Evolutionary conservation across 108 stramenopile genomes (phyloP).

Genomic region (Cyclotella distinguenda): DNA sequence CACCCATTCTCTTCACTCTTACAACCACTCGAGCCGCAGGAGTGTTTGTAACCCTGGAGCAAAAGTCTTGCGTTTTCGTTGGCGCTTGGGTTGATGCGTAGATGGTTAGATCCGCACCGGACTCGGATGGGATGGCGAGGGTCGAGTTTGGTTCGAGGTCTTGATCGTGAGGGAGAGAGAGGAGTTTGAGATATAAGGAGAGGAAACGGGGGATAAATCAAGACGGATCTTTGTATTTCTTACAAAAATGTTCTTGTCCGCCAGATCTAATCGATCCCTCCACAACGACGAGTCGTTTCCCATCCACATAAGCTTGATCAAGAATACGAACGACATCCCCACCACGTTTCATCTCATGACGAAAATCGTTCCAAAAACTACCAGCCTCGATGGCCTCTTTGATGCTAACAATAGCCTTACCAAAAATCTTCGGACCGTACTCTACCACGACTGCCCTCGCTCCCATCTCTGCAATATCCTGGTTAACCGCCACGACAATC

Average conservation of each 20-base stretch:
- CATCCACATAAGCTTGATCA: constrained; percentile 37
- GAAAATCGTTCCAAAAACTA: constrained; percentile 72
- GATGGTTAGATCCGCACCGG: constrained; percentile 77
- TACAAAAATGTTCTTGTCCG: constrained; percentile 93
- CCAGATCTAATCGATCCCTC: constrained; percentile 77
- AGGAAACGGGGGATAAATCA: background rate
- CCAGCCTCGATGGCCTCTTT: constrained; percentile 83
- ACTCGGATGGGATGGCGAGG: constrained; percentile 88
- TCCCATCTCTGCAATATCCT: constrained; percentile 80
- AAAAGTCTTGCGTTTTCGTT: constrained; percentile 86
- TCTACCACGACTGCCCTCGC: constrained; percentile 71
- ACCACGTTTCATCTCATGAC: constrained; percentile 73
- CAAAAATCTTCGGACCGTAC: constrained; percentile 58
- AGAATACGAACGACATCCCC: constrained; percentile 63
- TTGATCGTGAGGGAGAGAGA: background rate
- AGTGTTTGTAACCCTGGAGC: constrained; percentile 79
- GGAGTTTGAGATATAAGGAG: background rate
- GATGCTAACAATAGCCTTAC: constrained; percentile 71
- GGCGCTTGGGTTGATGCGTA: constrained; percentile 91
- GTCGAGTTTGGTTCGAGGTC: constrained; percentile 91
- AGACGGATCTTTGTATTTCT: background rate
- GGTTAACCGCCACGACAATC: constrained; percentile 71
- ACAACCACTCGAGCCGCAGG: constrained; percentile 86
- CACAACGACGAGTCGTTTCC: constrained; percentile 53
- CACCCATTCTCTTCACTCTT: constrained; percentile 92